Evolutionary conservation across 2,329 filamentous ascomycete species (phyloP).

Genomic region (Penicillium thymicola): DNA sequence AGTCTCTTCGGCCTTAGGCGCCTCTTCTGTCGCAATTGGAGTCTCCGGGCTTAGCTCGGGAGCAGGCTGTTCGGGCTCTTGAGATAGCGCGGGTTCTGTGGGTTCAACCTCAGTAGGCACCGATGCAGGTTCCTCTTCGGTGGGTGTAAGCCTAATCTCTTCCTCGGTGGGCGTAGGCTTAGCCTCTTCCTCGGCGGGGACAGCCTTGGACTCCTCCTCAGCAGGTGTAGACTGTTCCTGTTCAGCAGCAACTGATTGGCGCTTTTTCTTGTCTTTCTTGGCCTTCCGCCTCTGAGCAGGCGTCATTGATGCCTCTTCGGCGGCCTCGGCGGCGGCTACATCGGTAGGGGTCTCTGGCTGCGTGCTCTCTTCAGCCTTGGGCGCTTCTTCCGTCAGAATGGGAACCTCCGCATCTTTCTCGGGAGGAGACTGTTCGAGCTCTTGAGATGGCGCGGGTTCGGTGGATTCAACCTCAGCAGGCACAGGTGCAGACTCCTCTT

Average conservation of each 20-base stretch:
- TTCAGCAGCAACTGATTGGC: constrained; percentile 9
- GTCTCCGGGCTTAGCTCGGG: neutral
- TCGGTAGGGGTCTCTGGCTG: constrained; percentile 2
- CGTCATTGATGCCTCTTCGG: constrained; percentile 12
- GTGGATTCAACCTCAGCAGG: neutral
- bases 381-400: neutral
- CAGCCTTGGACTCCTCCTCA: neutral
- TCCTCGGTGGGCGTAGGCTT: neutral
- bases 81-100: neutral
- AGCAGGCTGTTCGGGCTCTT: neutral
- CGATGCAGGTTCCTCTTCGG: neutral
- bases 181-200: neutral
- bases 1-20: neutral
- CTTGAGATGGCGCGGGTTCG: neutral
- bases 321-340: neutral
- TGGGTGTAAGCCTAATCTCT: no score
- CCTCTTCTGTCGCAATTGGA: neutral
- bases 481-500: neutral
- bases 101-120: neutral
- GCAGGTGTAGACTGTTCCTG: neutral
- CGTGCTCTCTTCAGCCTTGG: neutral
- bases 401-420: neutral
- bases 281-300: constrained; percentile 18
- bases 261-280: constrained; percentile 25
- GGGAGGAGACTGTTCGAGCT: no score